Evolutionary conservation across 108 stramenopile genomes (phyloP).

Genomic region (Pseudonitzschia delicatissima): DNA sequence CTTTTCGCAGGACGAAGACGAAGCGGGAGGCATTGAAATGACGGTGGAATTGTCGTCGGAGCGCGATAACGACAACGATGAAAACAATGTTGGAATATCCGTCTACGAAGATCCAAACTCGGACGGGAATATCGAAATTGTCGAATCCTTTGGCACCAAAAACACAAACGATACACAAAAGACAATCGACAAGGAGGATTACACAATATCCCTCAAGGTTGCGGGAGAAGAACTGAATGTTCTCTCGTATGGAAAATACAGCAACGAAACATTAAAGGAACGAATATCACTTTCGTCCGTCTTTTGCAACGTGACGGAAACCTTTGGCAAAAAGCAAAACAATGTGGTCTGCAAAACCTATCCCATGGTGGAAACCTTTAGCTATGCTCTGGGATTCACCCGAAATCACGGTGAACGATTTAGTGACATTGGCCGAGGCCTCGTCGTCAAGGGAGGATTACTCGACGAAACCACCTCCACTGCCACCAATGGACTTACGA

Average conservation of each 20-base stretch:
- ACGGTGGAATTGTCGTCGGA: no score
- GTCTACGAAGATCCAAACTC: background rate
- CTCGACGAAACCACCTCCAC: background rate
- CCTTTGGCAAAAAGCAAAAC: background rate
- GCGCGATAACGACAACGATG: background rate
- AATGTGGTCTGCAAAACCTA: background rate
- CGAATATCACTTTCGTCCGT: background rate
- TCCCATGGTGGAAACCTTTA: background rate
- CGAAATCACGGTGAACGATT: background rate
- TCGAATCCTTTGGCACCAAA: background rate
- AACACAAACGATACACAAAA: background rate
- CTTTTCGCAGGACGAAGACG: no score
- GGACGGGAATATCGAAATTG: background rate
- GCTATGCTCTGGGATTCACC: background rate
- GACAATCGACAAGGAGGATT: background rate
- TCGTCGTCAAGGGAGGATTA: background rate
- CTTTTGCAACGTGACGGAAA: background rate
- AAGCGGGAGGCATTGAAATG: no score
- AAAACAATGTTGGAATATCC: no score
- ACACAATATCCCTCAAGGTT: background rate
- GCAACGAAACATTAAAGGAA: background rate
- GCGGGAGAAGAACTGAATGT: slow-evolving; percentile 4
- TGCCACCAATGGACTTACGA: background rate
- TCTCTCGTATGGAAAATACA: background rate
- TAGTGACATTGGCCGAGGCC: background rate